Evolutionary conservation across 1,284 basidiomycete species (phyloP).

Genomic region (Somion occarium): DNA sequence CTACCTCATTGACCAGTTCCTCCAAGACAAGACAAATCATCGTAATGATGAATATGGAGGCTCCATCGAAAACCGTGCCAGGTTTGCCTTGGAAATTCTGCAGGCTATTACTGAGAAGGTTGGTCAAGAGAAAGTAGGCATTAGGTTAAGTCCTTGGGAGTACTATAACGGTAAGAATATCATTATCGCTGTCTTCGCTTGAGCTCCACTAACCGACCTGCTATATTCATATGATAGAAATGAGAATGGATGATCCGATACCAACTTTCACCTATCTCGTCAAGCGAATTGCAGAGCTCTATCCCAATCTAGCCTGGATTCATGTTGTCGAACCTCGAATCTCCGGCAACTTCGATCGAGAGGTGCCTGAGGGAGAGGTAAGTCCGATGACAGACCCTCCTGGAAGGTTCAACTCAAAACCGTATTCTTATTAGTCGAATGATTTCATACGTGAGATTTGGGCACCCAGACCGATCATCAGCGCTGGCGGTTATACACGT

Average conservation of each 20-base stretch:
- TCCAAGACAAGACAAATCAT: conserved; percentile 36
- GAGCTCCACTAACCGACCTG: no score
- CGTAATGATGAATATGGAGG: conserved; percentile 57
- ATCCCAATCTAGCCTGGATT: conserved; percentile 44
- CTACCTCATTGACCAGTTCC: conserved; percentile 35
- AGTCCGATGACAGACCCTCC: neutral
- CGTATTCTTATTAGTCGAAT: conserved; percentile 20
- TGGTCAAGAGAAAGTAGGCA: conserved; percentile 34
- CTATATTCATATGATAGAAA: conserved; percentile 26
- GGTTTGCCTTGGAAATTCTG: conserved; percentile 43
- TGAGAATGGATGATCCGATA: conserved; percentile 36
- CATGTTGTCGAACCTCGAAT: conserved; percentile 37
- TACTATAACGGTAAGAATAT: conserved; percentile 29
- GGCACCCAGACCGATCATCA: conserved; percentile 26
- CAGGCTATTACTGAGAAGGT: conserved; percentile 35
- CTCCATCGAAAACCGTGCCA: conserved; percentile 41
- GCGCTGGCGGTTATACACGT: conserved; percentile 32
- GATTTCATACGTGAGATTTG: conserved; percentile 31
- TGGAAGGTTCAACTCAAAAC: neutral
- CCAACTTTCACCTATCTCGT: conserved; percentile 31
- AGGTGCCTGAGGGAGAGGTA: conserved; percentile 12
- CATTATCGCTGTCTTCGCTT: conserved; percentile 12
- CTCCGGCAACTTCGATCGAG: conserved; percentile 7
- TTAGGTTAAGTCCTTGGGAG: conserved; percentile 52
- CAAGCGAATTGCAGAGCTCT: conserved; percentile 19